Evolutionary conservation across 306 rosid species (phyloP), one percentile per base, ranked within the genome.

Genomic region (Astragalus membranaceus): DNA sequence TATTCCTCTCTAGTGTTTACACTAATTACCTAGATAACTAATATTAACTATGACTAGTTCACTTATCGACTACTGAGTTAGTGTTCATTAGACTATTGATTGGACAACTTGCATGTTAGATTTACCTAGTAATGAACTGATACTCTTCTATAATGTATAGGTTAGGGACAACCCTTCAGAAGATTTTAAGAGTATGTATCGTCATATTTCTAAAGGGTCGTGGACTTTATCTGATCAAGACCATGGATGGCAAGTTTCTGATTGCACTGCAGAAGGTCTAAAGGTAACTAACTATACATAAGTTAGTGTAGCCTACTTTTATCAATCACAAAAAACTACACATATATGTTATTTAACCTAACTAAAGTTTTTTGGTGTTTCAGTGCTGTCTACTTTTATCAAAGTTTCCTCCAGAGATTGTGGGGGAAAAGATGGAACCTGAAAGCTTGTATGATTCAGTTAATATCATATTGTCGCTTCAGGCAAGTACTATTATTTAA

Each of bases 211-310:
- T 6, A 91, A 88, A 77, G 97, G 96, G 11, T 64, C 89, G 10
- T 91, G 97, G 92, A 76, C 96, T 12, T 86, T 88, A 67, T 91
- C 97, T 10, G 92, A 91, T 59, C 83, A 79, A 60, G 97, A 91
- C 67, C 88, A 85, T 15, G 97, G 95, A 74, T 91, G 95, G 97
- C 92, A 85, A 78, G 89, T 91, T 78, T 91, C 97, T 30, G 95
- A 90, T 75, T 88, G 89, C 49, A 88, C 96, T 11, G 92, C 92
- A 6, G 96, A 90, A 68, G 87, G 78, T 51, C 73, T 90, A 15
- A 88, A 90, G 90, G 93, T 87, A 69, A 72, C 3, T 26, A 41
- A 47, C 5, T 39, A 39, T 74, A 50, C 11, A 29, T 64, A 36
- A 9, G 16, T 69, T 8, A 2, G 26, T 23, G 11, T 33, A 10